Base-by-base conservation (phyloP, 179 eudicot species). In the Camellia oleifera region DNA sequence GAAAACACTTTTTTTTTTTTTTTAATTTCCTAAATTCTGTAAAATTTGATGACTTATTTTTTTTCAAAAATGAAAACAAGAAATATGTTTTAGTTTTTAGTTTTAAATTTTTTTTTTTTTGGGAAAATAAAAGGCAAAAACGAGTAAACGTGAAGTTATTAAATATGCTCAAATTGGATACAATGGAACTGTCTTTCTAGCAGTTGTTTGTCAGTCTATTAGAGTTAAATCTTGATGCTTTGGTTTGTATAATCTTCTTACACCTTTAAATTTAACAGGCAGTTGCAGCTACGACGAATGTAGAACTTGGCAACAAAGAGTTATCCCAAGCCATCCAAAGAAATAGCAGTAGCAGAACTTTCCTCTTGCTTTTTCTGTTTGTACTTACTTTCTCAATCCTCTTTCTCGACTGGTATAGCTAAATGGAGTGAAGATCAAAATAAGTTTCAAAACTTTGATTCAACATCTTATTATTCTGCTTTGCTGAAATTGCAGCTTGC, bases 281-380 rank as follows among this genome's bases (percentile, higher is more conserved):
- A 17, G 89, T 95, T 46, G 97, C 93, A 87, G 98, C 98, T 18
- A 95, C 98, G 0, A 85, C 84, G 50, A 95, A 93, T 75, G 98
- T 95, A 78, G 92, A 88, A 85, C 88, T 93, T 20, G 98, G 98
- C 61, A 95, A 95, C 87, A 91, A 93, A 82, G 97, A 95, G 86
- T 76, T 95, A 74, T 80, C 91, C 1, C 93, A 95, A 82, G 98
- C 98, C 83, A 90, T 95, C 80, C 94, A 91, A 67, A 85, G 98
- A 80, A 95, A 90, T 81, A 91, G 95, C 87, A 85, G 97, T 83
- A 95, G 98, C 91, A 92, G 97, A 84, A 93, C 96, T 2, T 96
- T 96, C 82, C 94, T 94, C 70, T 26, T 91, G 88, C 90, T 94
- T 48, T 94, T 92, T 81, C 84, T 92, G 4, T 76, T 91, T 84